Evolutionary conservation across 768 basidiomycete species (phyloP), one percentile per base, ranked within the genome.

Genomic region (Hericium coralloides): DNA sequence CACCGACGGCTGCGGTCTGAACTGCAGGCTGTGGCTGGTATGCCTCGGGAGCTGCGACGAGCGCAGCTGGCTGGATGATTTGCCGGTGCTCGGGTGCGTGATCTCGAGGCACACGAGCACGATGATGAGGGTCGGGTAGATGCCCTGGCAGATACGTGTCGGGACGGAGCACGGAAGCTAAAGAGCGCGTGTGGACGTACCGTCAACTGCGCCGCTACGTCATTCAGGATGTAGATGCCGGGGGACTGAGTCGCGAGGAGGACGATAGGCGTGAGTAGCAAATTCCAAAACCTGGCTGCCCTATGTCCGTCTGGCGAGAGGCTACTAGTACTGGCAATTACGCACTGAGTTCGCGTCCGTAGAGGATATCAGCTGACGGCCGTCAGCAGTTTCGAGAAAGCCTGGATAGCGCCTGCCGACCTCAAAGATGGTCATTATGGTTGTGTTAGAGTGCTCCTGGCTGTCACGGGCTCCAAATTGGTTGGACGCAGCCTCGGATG

Each of bases 71-170:
- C 43, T 45, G 20, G 43, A 45, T 1, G n/a, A n/a, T 12, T 45
- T 45, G n/a, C 17, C 43, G 20, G 20, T 20, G 9, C n/a, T 45
- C 20, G 43, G 43, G 15, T 50, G 60, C 22, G 50, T 60, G 12
- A 47, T 7, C 53, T 72, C 64, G 31, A 62, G 56, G 17, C 65
- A 60, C 53, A 66, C 67, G 31, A 72, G 69, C 38, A 65, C 64
- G 43, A 60, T 58, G 45, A 60, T 60, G 2, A 60, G 45, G 1
- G 59, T 60, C 4, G 57, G 59, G 47, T 60, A 58, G 58, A 60
- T 58, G 6, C 59, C 57, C 57, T 60, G 12, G 2, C 1, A n/a
- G 45, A 39, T 45, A 9, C 50, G 36, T 12, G 23, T 23, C 26
- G 52, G n/a, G 18, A 45, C 43, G 18, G 15, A 31, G 2, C 43